Evolutionary conservation across 768 basidiomycete genomes (phyloP), one percentile per base, ranked within the genome.

Genomic region (Amanita molliuscula): DNA sequence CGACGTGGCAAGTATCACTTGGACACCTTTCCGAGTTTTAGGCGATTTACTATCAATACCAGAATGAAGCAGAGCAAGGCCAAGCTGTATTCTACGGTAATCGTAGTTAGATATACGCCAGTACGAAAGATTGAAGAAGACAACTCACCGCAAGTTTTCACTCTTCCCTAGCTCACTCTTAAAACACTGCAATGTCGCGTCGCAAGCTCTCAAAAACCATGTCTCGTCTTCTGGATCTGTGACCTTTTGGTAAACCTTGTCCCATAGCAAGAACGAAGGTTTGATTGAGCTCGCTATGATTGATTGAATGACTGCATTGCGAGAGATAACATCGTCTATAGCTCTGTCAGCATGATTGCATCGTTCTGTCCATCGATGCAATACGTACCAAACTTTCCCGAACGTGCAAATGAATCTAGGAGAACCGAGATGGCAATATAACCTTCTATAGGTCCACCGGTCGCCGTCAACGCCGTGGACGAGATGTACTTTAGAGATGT

Each of bases 241-340:
- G 13, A 84, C 55, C 61, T 88, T 91, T 52, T 82, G 78, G 58
- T 90, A 92, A 0, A 89, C 81, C 61, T 88, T 92, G 47, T 95
- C 92, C 79, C 80, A 90, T 11, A 94, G 57, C 35, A 97, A 64
- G 67, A 96, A 96, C 1, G 87, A 84, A 0, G 90, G 87, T 60
- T 91, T 96, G 20, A 76, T 66, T 10, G 67, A 58, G 11, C 70
- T 67, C 0, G 79, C 63, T 15, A 63, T 59, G n/a, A 87, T 61
- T 1, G 72, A 64, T 29, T 73, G 69, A n/a, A 78, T 54, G 2
- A 64, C 63, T 25, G 73, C 44, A 60, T 81, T 80, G 55, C 67
- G 70, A 20, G 74, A 66, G 18, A 78, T 70, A 8, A 68, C 47
- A 44, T 77, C 71, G 47, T 70, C 82, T 67, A 53, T 15, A 29